Evolutionary conservation across 257 asterid species (phyloP).

Genomic region (Agastache rugosa): DNA sequence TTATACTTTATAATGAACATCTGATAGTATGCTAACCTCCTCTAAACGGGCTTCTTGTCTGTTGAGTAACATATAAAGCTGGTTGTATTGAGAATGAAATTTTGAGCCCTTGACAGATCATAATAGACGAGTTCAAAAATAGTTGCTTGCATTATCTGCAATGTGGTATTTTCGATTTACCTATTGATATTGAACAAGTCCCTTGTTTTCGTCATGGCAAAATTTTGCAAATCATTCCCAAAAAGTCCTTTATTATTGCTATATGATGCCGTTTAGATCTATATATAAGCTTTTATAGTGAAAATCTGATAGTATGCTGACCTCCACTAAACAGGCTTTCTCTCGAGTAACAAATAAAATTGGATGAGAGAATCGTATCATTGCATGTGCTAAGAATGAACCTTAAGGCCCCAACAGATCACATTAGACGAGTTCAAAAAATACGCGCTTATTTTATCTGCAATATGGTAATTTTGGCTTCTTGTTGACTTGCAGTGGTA

Average conservation of each 20-base stretch:
- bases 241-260: background rate
- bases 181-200: background rate
- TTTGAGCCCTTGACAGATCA: background rate
- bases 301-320: background rate
- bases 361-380: background rate
- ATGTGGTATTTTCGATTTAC: background rate
- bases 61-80: background rate
- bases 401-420: background rate
- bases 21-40: background rate
- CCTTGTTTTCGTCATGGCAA: background rate
- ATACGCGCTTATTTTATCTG: conserved; percentile 18
- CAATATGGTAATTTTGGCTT: conserved; percentile 31
- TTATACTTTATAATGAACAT: background rate
- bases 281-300: background rate
- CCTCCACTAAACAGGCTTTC: background rate
- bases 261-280: background rate
- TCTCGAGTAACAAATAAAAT: background rate
- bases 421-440: background rate
- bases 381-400: background rate
- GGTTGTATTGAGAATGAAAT: background rate
- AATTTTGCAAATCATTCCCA: background rate
- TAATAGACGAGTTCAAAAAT: background rate
- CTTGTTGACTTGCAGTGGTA: conserved; percentile 40
- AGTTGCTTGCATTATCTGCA: background rate
- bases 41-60: background rate